Percentiles rank a stretch among this genome's conserved stretches.
phyloP scores from a whole-genome alignment of 2,329 filamentous ascomycete genomes.

The Xylariales sp. region DNA sequence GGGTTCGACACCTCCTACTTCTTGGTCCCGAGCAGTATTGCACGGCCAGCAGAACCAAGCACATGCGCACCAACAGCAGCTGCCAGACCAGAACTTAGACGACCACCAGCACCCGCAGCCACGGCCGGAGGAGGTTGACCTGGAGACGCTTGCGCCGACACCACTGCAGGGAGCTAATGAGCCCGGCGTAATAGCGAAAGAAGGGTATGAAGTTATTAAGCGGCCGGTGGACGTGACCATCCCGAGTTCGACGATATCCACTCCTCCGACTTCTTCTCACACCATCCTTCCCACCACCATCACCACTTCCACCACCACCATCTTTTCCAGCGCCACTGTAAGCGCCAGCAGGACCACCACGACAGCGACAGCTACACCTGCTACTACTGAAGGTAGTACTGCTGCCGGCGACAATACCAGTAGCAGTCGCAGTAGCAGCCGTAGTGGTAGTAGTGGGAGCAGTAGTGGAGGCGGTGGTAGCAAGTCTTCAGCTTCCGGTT shows the following conservation, averaged over 20 bases:
- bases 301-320: background rate
- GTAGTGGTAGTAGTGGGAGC: too few species aligned
- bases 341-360: too few species aligned
- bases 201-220: slow-evolving; percentile 2
- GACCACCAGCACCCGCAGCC: slow-evolving; percentile 10
- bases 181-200: slow-evolving; percentile 1
- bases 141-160: background rate
- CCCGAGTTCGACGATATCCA: background rate
- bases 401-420: too few species aligned
- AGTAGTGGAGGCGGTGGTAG: too few species aligned
- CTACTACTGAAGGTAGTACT: too few species aligned
- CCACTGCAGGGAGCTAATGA: slow-evolving; percentile 5
- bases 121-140: slow-evolving; percentile 5
- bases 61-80: slow-evolving; percentile 20
- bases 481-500: background rate
- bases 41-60: slow-evolving; percentile 10
- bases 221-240: slow-evolving; percentile 3
- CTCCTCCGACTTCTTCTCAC: background rate
- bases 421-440: too few species aligned
- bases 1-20: too few species aligned
- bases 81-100: slow-evolving; percentile 17
- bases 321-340: background rate
- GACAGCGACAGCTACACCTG: too few species aligned
- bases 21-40: too few species aligned
- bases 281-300: background rate